Percentiles rank a stretch among this genome's conserved stretches.
Evolutionary conservation across 1,284 basidiomycete genomes (phyloP).

Genomic region (Melampsora larici-populina): DNA sequence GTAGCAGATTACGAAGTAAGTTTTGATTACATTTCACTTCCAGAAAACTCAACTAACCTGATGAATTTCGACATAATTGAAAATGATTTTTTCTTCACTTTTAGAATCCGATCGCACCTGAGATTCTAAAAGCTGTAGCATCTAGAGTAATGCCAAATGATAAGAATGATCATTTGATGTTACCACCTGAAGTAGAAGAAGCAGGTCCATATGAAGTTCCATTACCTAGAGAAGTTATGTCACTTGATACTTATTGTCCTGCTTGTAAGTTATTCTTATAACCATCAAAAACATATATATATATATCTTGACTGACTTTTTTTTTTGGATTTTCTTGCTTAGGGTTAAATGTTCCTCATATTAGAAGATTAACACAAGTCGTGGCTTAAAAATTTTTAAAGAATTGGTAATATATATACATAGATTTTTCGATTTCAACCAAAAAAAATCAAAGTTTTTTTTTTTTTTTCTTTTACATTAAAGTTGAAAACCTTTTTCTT

Average conservation of each 20-base stretch:
- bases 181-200: conserved; percentile 91
- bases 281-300: no score
- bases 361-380: conserved; percentile 37
- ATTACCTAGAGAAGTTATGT: conserved; percentile 58
- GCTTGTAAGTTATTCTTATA: conserved; percentile 35
- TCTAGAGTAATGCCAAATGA: conserved; percentile 89
- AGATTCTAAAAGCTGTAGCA: conserved; percentile 92
- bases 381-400: conserved; percentile 2
- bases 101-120: conserved; percentile 89
- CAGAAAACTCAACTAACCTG: background rate
- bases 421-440: no score
- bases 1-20: conserved; percentile 94
- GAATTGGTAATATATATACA: no score
- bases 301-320: background rate
- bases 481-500: no score
- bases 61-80: background rate
- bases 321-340: background rate
- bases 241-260: conserved; percentile 45
- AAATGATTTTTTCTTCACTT: conserved; percentile 34
- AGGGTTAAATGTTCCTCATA: conserved; percentile 44
- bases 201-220: conserved; percentile 86
- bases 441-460: no score
- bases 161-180: conserved; percentile 86
- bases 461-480: no score
- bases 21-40: background rate